A percentile compares a stretch with the other conserved stretches of the same genome.
These are phyloP conservation scores for Pisolithus tinctorius DNA, from an alignment of 768 basidiomycete species.

Conservation along the genomic window DNA sequence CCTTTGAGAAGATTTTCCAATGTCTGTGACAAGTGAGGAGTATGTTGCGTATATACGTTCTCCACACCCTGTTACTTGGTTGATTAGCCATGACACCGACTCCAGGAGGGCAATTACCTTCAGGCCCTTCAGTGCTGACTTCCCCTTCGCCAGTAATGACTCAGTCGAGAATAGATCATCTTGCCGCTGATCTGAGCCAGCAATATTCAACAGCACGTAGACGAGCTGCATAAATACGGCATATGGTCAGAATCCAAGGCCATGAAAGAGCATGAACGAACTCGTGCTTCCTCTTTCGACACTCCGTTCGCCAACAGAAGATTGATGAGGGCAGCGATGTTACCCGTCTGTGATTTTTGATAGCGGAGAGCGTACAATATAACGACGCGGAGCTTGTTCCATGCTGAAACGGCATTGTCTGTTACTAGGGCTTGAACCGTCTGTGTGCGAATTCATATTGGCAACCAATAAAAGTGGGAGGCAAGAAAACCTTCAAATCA, in stretches of 20 bases:
- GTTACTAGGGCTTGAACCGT: constrained; percentile 75
- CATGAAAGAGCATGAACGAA: constrained; percentile 18
- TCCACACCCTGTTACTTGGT: constrained; percentile 72
- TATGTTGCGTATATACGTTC: constrained; percentile 98
- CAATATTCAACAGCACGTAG: constrained; percentile 86
- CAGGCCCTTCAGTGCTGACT: constrained; percentile 90
- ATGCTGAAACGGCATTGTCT: constrained; percentile 57
- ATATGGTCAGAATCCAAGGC: constrained; percentile 5
- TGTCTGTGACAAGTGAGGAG: constrained; percentile 88
- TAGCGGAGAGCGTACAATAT: constrained; percentile 92
- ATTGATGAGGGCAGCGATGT: constrained; percentile 75
- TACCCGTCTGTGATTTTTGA: constrained; percentile 77
- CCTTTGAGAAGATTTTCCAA: constrained; percentile 86
- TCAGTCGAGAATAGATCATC: constrained; percentile 96
- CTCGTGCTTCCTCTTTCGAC: constrained; percentile 68
- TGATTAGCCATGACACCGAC: constrained; percentile 2
- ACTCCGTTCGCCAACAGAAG: constrained; percentile 72
- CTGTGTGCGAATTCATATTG: constrained; percentile 32
- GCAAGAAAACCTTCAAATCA: constrained; percentile 66
- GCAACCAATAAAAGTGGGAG: background rate
- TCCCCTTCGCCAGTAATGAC: constrained; percentile 87
- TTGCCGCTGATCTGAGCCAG: constrained; percentile 93
- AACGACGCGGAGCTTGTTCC: constrained; percentile 84
- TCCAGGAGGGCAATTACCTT: constrained; percentile 49
- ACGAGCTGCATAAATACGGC: constrained; percentile 56